phyloP scores from a whole-genome alignment of 176 grass and related monocot species.

The Aegilops tauschii region DNA sequence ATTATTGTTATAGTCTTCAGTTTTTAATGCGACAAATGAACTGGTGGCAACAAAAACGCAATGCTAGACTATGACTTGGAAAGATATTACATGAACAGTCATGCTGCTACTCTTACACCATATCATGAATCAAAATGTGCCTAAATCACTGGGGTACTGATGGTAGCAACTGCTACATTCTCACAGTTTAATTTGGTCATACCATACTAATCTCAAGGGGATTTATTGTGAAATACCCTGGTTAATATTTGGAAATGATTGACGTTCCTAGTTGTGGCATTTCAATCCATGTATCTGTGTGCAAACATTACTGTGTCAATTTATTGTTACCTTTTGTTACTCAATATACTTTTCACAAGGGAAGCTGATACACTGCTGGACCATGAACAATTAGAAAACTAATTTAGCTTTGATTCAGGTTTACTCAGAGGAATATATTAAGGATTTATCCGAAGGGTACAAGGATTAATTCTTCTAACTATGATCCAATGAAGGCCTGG shows the following conservation, averaged over 20 bases:
- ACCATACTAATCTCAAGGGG: not conserved
- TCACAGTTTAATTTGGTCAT: not conserved
- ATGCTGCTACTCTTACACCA: not conserved
- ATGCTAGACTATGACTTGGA: not conserved
- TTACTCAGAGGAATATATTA: constrained; percentile 86
- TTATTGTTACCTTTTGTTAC: constrained; percentile 3
- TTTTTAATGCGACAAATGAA: not conserved
- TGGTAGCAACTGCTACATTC: not conserved
- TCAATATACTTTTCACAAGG: not conserved
- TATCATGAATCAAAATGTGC: not conserved
- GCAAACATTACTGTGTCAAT: not conserved
- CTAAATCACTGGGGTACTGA: not conserved
- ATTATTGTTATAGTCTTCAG: not conserved
- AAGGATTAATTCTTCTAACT: constrained; percentile 85
- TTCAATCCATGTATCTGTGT: not conserved
- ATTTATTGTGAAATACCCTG: not conserved
- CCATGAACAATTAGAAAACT: not conserved
- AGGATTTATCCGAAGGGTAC: constrained; percentile 90
- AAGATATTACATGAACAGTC: not conserved
- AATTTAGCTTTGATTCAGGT: constrained; percentile 50
- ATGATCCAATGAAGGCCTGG: constrained; percentile 82
- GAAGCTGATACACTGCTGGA: not conserved
- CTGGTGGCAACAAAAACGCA: not conserved
- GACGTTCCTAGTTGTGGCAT: not conserved
- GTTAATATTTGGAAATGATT: constrained; percentile 1